Base-by-base conservation (phyloP, 768 basidiomycete genomes). In the Tremella mesenterica region DNA sequence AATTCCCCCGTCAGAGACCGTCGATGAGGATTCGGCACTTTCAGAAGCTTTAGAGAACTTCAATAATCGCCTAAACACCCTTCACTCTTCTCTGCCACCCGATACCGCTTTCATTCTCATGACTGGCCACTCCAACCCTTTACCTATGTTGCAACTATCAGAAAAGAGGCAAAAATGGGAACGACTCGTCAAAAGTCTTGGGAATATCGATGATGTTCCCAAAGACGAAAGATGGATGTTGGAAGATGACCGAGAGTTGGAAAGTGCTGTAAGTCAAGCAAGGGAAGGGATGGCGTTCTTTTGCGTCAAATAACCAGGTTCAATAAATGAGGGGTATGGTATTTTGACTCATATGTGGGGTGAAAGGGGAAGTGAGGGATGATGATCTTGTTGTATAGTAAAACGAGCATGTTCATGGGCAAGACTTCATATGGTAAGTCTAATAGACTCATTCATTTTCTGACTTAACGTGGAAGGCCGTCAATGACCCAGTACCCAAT, bases 41-140 rank as follows among this genome's bases (percentile, higher is more conserved):
- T 41, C 38, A n/a, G 38, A 60, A 16, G 67, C 73, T 14, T 77
- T 86, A 21, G 53, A 73, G 0, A 61, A 75, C 0, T 77, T 95
- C 31, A 80, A 92, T 72, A 64, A 65, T 0, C 83, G 82, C 6
- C 79, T 96, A 3, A 70, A 73, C 31, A 64, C 74, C 1, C 74
- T 96, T 0, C 83, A 92, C 64, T 75, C 78, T 0, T 70, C 82
- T 0, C 79, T 97, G 0, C 90, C 91, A 0, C 70, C 83, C 2
- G 81, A 83, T 20, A 88, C 91, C 0, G 90, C 89, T 0, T 71
- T 96, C 20, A 74, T 96, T 49, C 77, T 97, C 33, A 83, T 95
- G 66, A 87, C 85, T 0, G 91, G 92, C 1, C 89, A 96, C 65
- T 83, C 83, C 0, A 88, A 95, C 70, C 91, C 92, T 0, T 81